Evolutionary conservation across 2,329 filamentous ascomycete genomes (phyloP), one percentile per base, ranked within the genome.

Genomic region (Botryotinia convoluta): DNA sequence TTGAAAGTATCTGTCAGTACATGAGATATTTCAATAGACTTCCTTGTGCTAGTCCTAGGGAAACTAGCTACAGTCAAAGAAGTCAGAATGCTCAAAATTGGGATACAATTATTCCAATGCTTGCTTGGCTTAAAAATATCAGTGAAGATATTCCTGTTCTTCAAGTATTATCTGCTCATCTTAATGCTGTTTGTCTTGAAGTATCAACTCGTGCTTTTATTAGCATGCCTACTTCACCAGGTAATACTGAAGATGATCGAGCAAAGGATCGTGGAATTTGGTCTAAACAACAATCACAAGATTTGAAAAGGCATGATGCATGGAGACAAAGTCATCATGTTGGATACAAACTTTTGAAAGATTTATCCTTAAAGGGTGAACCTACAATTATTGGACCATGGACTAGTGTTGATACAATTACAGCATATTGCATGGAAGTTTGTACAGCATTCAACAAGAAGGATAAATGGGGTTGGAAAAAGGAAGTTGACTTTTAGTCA

Each of bases 71-170:
- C n/a, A 57, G 22, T 29, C 62, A 45, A 54, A 44, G 65, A 42
- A 22, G 14, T 29, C 29, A 26, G 29, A 69, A 69, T 16, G 39
- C 62, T 32, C 35, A 26, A 16, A 60, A 67, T 14, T 87, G 86
- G 86, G 79, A 83, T 39, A 84, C 83, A 29, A 35, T 73, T 16
- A 12, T 73, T 16, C 54, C 64, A 8, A 60, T 73, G 37, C 39
- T 35, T 54, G 14, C 44, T 61, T 70, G 42, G 54, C 44, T 70
- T 29, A n/a, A 14, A 20, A n/a, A 29, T 35, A 51, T 59, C 29
- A 39, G 42, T n/a, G 69, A 70, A 57, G 71, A 70, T 37, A 45
- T 73, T 54, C 71, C 71, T 1, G 57, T 62, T 29, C 65, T 69
- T 22, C 57, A 60, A 42, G 71, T 45, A 20, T 60, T 73, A 57